A percentile compares a stretch with the other conserved stretches of the same genome.
Conservation (phyloP, 768 basidiomycete species). For the Saitozyma podzolica region DNA sequence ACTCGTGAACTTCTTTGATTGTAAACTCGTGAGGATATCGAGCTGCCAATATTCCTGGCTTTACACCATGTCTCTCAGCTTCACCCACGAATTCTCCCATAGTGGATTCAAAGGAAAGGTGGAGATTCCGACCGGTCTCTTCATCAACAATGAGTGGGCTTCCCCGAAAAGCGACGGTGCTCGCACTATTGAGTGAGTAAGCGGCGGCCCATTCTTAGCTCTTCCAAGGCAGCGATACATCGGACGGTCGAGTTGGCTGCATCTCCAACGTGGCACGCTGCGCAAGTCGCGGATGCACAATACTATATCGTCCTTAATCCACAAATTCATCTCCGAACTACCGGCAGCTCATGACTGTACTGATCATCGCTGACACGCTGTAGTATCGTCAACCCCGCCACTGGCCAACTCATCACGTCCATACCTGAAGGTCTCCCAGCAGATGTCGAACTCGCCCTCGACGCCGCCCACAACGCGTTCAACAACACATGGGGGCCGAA, state of each 20-base stretch:
- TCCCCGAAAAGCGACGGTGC: constrained; percentile 30
- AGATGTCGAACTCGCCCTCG: constrained; percentile 81
- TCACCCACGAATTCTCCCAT: constrained; percentile 48
- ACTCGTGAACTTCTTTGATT: too few relatives aligned
- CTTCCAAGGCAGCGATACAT: not conserved
- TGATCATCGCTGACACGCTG: constrained; percentile 5
- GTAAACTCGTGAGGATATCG: too few relatives aligned
- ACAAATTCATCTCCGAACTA: too few relatives aligned
- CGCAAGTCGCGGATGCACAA: too few relatives aligned
- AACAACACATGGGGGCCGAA: constrained; percentile 86
- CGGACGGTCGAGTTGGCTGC: not conserved
- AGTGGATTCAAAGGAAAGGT: constrained; percentile 49
- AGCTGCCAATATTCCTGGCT: too few relatives aligned
- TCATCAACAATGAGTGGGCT: constrained; percentile 88
- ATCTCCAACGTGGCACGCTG: too few relatives aligned
- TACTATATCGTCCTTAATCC: too few relatives aligned
- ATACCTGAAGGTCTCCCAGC: constrained; percentile 45
- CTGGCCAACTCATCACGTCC: constrained; percentile 44
- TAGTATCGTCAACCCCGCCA: constrained; percentile 53
- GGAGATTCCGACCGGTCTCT: constrained; percentile 74
- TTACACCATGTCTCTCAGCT: constrained; percentile 31
- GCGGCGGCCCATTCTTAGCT: not conserved
- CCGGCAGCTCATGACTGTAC: not conserved
- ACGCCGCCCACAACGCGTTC: constrained; percentile 79
- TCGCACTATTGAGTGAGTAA: constrained; percentile 47